phyloP scores from a whole-genome alignment of 805 yeast genomes.

The Hanseniaspora valbyensis region DNA sequence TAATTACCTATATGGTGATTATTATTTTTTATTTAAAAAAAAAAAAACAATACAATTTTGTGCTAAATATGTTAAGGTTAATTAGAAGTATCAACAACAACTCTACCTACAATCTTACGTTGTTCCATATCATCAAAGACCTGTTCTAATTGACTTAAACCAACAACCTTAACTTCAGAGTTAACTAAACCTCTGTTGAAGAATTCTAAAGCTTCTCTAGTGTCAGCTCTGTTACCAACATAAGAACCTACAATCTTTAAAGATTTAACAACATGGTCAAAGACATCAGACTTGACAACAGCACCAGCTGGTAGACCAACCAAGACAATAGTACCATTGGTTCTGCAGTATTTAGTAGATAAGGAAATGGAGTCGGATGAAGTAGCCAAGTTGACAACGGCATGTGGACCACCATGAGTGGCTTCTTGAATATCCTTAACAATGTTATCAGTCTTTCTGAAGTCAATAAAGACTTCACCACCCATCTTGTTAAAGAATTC shows the following conservation, averaged over 20 bases:
- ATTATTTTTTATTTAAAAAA: too few relatives aligned
- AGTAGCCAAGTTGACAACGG: constrained; percentile 53
- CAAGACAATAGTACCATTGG: constrained; percentile 49
- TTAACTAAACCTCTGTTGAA: constrained; percentile 58
- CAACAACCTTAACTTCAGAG: constrained; percentile 65
- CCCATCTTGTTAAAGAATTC: constrained; percentile 44
- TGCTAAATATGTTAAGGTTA: too few relatives aligned
- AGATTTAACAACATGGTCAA: constrained; percentile 39
- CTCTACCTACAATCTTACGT: constrained; percentile 78
- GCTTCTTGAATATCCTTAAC: constrained; percentile 36
- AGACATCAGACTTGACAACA: constrained; percentile 36
- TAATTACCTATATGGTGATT: too few relatives aligned
- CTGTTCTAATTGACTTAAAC: constrained; percentile 55
- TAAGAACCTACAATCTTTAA: constrained; percentile 39
- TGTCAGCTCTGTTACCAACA: constrained; percentile 43
- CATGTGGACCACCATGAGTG: constrained; percentile 56
- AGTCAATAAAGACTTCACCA: constrained; percentile 54
- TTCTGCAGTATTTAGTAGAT: constrained; percentile 43
- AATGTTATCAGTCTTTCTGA: constrained; percentile 37
- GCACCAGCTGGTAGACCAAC: constrained; percentile 53
- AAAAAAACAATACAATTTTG: too few relatives aligned
- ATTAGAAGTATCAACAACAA: constrained; percentile 67
- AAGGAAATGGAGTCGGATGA: constrained; percentile 42
- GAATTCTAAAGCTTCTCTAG: constrained; percentile 61
- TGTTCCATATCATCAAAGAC: constrained; percentile 69